phyloP scores from a whole-genome alignment of 495 filamentous ascomycete species.

The Hyaloscypha variabilis region DNA sequence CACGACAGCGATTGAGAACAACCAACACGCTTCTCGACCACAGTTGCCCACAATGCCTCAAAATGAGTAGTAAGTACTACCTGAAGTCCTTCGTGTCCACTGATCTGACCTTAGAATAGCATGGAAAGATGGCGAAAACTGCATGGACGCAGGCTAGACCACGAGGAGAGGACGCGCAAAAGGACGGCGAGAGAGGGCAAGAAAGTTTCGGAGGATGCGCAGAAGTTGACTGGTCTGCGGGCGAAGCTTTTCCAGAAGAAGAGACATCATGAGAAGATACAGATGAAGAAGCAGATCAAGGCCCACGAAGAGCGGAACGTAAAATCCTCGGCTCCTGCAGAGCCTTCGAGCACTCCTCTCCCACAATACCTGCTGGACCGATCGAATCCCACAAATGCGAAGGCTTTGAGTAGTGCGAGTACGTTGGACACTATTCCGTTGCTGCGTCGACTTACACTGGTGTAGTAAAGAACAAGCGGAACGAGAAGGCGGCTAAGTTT shows the following conservation, averaged over 20 bases:
- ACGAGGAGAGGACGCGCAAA: slow-evolving; percentile 92
- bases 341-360: slow-evolving; percentile 30
- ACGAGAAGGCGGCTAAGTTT: slow-evolving; percentile 95
- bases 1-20: no score
- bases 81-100: no score
- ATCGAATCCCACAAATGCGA: slow-evolving; percentile 81
- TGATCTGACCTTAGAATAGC: no score
- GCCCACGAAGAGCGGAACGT: slow-evolving; percentile 88
- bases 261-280: slow-evolving; percentile 96
- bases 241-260: slow-evolving; percentile 96
- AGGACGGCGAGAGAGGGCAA: slow-evolving; percentile 84
- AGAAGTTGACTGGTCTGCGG: slow-evolving; percentile 86
- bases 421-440: no score
- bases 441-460: no score
- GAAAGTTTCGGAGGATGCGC: slow-evolving; percentile 81
- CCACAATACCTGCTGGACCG: slow-evolving; percentile 64
- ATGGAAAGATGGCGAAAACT: no score
- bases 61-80: no score
- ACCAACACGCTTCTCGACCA: no score
- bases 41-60: no score
- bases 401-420: slow-evolving; percentile 79
- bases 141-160: no score
- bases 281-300: slow-evolving; percentile 96
- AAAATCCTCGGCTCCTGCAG: slow-evolving; percentile 57
- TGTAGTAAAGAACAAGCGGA: slow-evolving; percentile 76